These are phyloP conservation scores for Kodamaea fungicola DNA, from an alignment of 1,139 yeast species.

Conservation along the genomic window DNA sequence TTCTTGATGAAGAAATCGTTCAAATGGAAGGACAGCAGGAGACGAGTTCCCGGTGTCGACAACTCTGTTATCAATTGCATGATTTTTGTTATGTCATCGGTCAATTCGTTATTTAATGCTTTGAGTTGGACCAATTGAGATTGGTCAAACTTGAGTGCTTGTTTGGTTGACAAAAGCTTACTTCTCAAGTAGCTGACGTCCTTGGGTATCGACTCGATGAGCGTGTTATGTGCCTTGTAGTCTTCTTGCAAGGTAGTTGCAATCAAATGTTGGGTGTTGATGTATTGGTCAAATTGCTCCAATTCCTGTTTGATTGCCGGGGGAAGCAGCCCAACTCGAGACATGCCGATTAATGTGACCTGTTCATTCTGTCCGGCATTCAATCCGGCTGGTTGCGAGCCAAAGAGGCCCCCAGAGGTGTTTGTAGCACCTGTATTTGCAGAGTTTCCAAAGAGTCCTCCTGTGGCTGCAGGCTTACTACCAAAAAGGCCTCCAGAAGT, in stretches of 20 bases:
- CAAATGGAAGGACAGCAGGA: conserved; percentile 51
- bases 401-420: conserved; percentile 28
- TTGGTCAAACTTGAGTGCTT: conserved; percentile 53
- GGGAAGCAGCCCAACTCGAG: conserved; percentile 85
- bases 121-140: conserved; percentile 35
- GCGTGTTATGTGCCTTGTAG: conserved; percentile 59
- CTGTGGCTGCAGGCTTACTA: conserved; percentile 6
- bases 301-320: conserved; percentile 67
- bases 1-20: conserved; percentile 50
- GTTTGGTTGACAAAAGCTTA: conserved; percentile 61
- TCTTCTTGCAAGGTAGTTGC: conserved; percentile 75
- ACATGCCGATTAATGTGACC: conserved; percentile 64
- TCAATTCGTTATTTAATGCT: conserved; percentile 52
- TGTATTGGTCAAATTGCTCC: conserved; percentile 79
- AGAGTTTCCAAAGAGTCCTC: conserved; percentile 14
- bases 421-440: conserved; percentile 8
- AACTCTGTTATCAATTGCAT: conserved; percentile 64
- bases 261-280: conserved; percentile 76
- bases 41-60: conserved; percentile 63
- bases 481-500: conserved; percentile 11
- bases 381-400: conserved; percentile 25
- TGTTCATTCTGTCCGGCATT: background rate
- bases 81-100: conserved; percentile 66
- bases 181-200: conserved; percentile 73
- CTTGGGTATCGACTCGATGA: conserved; percentile 77